These are phyloP conservation scores for Samsoniella hepiali DNA, from an alignment of 2,329 filamentous ascomycete genomes.

Conservation along the genomic window DNA sequence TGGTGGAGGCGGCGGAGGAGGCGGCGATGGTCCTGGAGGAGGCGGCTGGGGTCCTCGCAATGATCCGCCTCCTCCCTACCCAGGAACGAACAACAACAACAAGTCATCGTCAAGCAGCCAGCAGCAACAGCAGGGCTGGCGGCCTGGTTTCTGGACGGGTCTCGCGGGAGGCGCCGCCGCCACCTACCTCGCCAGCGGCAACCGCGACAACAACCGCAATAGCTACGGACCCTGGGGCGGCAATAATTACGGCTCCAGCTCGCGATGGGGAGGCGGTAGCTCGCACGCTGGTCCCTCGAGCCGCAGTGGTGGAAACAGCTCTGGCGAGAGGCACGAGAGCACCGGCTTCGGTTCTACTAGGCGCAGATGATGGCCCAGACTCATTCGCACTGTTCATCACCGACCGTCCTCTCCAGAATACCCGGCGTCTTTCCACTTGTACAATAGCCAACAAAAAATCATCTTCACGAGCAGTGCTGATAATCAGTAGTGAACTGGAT, in stretches of 20 bases:
- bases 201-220: slow-evolving; percentile 34
- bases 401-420: not conserved
- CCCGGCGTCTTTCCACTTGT: not conserved
- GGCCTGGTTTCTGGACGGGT: slow-evolving; percentile 51
- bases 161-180: slow-evolving; percentile 66
- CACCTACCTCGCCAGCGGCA: slow-evolving; percentile 57
- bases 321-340: slow-evolving; percentile 56
- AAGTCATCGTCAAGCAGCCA: slow-evolving; percentile 29
- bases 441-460: not conserved
- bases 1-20: slow-evolving; percentile 37
- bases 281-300: slow-evolving; percentile 31
- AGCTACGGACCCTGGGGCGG: slow-evolving; percentile 26
- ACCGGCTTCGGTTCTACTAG: slow-evolving; percentile 72
- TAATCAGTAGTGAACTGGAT: not conserved
- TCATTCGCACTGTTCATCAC: not conserved
- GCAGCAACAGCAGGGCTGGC: slow-evolving; percentile 25
- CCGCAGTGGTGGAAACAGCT: slow-evolving; percentile 35
- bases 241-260: slow-evolving; percentile 26
- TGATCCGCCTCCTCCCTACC: slow-evolving; percentile 55
- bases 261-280: slow-evolving; percentile 34
- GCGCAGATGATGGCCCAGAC: slow-evolving; percentile 41
- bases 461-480: not conserved
- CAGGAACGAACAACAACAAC: slow-evolving; percentile 23
- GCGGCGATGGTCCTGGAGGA: slow-evolving; percentile 31
- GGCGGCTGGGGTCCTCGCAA: slow-evolving; percentile 35